These are phyloP conservation scores for Lepidium didymum DNA, from an alignment of 345 rosid species.

Conservation along the genomic window DNA sequence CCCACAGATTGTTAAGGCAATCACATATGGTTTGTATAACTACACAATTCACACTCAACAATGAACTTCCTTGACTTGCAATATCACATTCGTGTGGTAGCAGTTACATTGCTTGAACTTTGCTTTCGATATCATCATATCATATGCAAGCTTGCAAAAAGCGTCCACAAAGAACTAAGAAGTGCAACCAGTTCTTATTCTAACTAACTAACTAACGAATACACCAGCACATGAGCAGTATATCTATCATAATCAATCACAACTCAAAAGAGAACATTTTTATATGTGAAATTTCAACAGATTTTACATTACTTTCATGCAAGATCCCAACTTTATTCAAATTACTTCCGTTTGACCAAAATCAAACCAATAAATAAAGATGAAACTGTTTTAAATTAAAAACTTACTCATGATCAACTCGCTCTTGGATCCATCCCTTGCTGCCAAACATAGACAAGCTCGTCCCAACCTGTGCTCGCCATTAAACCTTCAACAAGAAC, in stretches of 20 bases:
- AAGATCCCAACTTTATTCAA: slow-evolving; percentile 14
- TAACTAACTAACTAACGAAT: neutral
- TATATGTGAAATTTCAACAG: neutral
- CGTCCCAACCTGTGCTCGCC: slow-evolving; percentile 97
- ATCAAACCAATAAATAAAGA: slow-evolving; percentile 4
- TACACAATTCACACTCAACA: neutral
- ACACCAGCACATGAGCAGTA: neutral
- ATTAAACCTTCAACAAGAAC: slow-evolving; percentile 89
- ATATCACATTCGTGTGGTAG: neutral
- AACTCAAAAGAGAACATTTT: neutral
- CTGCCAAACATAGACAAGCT: slow-evolving; percentile 86
- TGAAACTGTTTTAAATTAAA: neutral
- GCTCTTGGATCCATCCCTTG: slow-evolving; percentile 90
- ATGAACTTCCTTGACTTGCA: neutral
- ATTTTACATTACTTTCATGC: neutral
- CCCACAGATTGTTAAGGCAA: neutral
- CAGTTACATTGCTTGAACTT: neutral
- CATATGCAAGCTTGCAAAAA: neutral
- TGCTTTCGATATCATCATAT: neutral
- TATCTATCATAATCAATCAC: neutral
- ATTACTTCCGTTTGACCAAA: neutral
- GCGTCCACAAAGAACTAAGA: neutral
- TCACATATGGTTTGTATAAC: neutral
- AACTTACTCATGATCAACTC: slow-evolving; percentile 28
- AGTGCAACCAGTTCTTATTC: neutral